Evolutionary conservation across 805 yeast genomes (phyloP).

Genomic region (Candida insectorum): DNA sequence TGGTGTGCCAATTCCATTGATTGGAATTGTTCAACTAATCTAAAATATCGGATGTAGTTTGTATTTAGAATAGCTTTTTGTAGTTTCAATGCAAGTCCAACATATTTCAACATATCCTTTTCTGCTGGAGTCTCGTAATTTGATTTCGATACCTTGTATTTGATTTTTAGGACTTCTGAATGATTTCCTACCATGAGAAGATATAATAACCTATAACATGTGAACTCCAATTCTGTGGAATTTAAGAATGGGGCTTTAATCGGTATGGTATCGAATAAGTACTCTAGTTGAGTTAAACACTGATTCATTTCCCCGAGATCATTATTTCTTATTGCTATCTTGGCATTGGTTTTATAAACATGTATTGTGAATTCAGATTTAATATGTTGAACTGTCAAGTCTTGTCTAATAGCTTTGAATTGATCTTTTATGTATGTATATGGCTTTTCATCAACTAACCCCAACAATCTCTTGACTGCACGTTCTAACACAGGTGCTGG

Average conservation of each 20-base stretch:
- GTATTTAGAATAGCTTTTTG: conserved; percentile 14
- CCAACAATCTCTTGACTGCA: conserved; percentile 52
- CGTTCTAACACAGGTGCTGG: conserved; percentile 62
- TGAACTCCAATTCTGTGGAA: conserved; percentile 66
- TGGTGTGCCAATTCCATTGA: conserved; percentile 18
- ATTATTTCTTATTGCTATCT: conserved; percentile 75
- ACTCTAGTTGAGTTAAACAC: conserved; percentile 78
- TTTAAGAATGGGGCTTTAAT: too few species aligned
- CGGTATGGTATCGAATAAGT: conserved; percentile 29
- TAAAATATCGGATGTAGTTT: conserved; percentile 50
- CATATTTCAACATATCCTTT: conserved; percentile 12
- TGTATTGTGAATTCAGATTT: conserved; percentile 69
- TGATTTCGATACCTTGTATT: conserved; percentile 12
- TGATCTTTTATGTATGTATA: conserved; percentile 86
- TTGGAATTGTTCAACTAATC: conserved; percentile 16
- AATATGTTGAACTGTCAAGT: conserved; percentile 86
- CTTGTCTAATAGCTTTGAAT: conserved; percentile 89
- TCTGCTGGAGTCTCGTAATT: conserved; percentile 6
- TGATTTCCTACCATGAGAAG: conserved; percentile 68
- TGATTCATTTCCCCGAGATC: conserved; percentile 96
- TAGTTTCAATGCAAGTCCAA: conserved; percentile 13
- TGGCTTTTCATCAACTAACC: conserved; percentile 43
- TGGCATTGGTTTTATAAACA: conserved; percentile 84
- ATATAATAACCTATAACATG: conserved; percentile 71
- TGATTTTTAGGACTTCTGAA: conserved; percentile 49